These are phyloP conservation scores for Fraxinus platypoda DNA, from an alignment of 305 asterid genomes.

Conservation along the genomic window DNA sequence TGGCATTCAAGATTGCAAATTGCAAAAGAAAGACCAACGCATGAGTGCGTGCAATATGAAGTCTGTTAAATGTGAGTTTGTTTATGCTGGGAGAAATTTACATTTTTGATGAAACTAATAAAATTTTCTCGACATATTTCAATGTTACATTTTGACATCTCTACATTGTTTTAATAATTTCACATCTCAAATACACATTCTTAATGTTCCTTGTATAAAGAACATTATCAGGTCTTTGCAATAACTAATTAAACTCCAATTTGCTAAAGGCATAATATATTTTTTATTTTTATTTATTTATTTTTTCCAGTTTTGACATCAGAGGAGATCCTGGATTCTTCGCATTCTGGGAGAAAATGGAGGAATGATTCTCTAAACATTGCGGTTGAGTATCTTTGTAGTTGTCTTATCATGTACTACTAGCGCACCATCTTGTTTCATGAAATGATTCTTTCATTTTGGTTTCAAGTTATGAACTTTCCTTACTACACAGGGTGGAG, in stretches of 20 bases:
- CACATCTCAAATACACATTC: constrained; percentile 16
- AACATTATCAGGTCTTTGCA: constrained; percentile 7
- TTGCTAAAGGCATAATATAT: background rate
- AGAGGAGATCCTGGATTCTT: constrained; percentile 38
- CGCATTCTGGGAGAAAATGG: constrained; percentile 54
- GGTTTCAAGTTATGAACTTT: constrained; percentile 21
- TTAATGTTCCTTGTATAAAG: constrained; percentile 11
- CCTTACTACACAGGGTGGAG: constrained; percentile 39
- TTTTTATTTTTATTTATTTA: background rate
- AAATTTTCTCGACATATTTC: constrained; percentile 11
- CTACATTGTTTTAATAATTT: constrained; percentile 15
- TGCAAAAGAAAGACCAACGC: constrained; percentile 30
- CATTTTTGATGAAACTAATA: background rate
- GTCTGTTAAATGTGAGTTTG: constrained; percentile 39
- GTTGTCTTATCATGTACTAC: constrained; percentile 20
- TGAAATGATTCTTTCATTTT: constrained; percentile 21
- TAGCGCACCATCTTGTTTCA: constrained; percentile 13
- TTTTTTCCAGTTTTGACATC: constrained; percentile 43
- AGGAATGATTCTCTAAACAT: constrained; percentile 35
- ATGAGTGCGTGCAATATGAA: constrained; percentile 16
- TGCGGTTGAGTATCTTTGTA: constrained; percentile 44
- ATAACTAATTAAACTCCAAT: constrained; percentile 9
- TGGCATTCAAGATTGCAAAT: constrained; percentile 29
- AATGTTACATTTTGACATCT: background rate
- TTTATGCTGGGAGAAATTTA: constrained; percentile 3